Evolutionary conservation across 306 rosid species (phyloP), one percentile per base, ranked within the genome.

Genomic region (Cucumis cinereus): DNA sequence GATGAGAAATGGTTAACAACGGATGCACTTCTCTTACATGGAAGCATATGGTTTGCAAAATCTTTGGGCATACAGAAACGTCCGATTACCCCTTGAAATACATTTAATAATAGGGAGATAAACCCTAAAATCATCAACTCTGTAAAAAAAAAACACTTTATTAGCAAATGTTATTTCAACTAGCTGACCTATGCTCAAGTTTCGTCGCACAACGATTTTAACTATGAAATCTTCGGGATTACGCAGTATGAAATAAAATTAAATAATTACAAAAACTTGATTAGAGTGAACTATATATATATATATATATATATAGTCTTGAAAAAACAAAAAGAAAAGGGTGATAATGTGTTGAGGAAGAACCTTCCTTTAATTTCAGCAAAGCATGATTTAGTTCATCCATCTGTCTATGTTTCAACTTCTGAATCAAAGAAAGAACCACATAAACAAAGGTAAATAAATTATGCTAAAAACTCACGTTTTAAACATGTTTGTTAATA

Each of bases 91-190:
- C 73, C 68, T 89, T 94, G 98, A 71, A 76, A 83, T 75, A 84
- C 94, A 6, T 96, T 89, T 79, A 94, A 81, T 59, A 91, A 86
- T 67, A 94, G 90, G 71, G 98, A 94, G 72, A 94, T 94, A 84
- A 94, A 91, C 81, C 98, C 97, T 73, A 94, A 79, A 78, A 94
- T 92, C 96, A 94, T 94, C 83, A 94, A 81, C 68, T 94, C 98
- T 91, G 96, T 72, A 63, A 52, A 19, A 61, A 24, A 62, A 55
- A 77, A 79, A 73, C 82, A 56, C n/a, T n/a, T n/a, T n/a, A n/a
- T n/a, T n/a, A n/a, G n/a, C n/a, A n/a, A n/a, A 38, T 38, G 8
- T 38, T 38, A 38, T 38, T 38, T 38, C 8, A 38, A 38, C 9
- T 38, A 1, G 41, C 8, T 38, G 9, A 38, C 41, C 5, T 0